Percentiles rank a stretch among this genome's conserved stretches.
Evolutionary conservation across 208 protist species (phyloP).

Genomic region (Hexamita inflata): DNA sequence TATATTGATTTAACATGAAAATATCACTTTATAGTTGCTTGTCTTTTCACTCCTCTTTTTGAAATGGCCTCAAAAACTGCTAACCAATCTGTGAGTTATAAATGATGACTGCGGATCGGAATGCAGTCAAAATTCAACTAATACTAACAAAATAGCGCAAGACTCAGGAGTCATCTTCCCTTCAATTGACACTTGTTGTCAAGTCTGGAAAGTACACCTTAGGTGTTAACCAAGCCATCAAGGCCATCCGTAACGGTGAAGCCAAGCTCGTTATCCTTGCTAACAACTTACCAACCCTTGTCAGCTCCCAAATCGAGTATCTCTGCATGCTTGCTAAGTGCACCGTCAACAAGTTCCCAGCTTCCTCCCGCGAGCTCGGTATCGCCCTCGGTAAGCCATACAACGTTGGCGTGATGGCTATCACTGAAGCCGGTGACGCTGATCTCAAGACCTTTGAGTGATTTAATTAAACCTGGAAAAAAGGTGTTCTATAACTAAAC

Average conservation of each 20-base stretch:
- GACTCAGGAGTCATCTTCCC: constrained; percentile 4
- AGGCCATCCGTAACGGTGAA: constrained; percentile 32
- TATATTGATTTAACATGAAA: too few species aligned
- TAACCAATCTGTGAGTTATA: too few species aligned
- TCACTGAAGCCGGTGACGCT: constrained; percentile 38
- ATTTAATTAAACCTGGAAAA: too few species aligned
- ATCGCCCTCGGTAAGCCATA: constrained; percentile 34
- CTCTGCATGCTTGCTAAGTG: constrained; percentile 26
- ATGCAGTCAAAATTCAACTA: too few species aligned
- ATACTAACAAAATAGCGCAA: too few species aligned
- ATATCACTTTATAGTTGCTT: too few species aligned
- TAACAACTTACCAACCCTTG: constrained; percentile 36
- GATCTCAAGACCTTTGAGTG: constrained; percentile 27
- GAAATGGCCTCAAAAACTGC: too few species aligned
- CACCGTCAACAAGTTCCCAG: constrained; percentile 29
- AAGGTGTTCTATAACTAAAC: too few species aligned
- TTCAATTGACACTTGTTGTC: constrained; percentile 2
- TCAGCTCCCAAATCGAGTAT: constrained; percentile 41
- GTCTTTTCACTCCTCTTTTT: too few species aligned
- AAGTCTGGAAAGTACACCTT: constrained; percentile 31
- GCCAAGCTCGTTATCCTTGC: constrained; percentile 39
- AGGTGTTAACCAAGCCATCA: constrained; percentile 34
- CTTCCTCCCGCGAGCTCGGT: constrained; percentile 31
- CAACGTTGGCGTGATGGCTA: constrained; percentile 30
- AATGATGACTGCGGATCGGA: too few species aligned